Evolutionary conservation across 2,329 filamentous ascomycete genomes (phyloP), one percentile per base, ranked within the genome.

Genomic region (Stemphylium beticola): DNA sequence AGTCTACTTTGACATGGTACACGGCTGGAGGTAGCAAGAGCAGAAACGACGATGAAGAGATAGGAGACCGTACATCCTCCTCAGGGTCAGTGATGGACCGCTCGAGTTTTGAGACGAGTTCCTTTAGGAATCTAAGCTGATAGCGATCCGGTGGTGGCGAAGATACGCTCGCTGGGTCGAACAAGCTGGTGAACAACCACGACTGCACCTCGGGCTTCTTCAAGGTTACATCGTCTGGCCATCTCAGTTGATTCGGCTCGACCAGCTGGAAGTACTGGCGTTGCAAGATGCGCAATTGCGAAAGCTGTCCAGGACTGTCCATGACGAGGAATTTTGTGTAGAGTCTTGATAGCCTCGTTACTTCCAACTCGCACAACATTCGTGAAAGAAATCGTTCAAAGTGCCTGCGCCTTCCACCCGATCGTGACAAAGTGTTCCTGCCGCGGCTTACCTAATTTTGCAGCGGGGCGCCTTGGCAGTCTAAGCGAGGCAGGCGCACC

Each of bases 201-300:
- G 85, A 77, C 72, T 96, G 93, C 2, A 88, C 83, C 3, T 78
- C 74, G 10, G 84, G 77, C 24, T 83, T 78, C 57, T 85, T 83
- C 24, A 96, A 79, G 12, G 84, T 69, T 20, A 80, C 67, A 18
- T 79, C 75, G 20, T 83, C 75, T 1, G 92, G 92, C 72, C 87
- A 89, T 42, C 84, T 81, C 32, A 93, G 78, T 24, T 80, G 72
- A 7, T 80, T 73, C 0, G 80, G 77, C 41, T 93, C 82, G 37
- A 87, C 86, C 2, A 93, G 79, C 72, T 97, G 92, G 31, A 93
- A 82, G 69, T 91, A 96, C 71, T 96, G 92, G 57, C 84, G 83
- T 62, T 85, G 87, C 70, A 92, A 86, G 15, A 77, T 60, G 8
- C 55, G 60, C 24, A 75, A 54, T 24, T 62, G 58, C 32, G 53